These are phyloP conservation scores for Kluyveromyces marxianus DNA, from an alignment of 1,139 yeast species.

Conservation along the genomic window DNA sequence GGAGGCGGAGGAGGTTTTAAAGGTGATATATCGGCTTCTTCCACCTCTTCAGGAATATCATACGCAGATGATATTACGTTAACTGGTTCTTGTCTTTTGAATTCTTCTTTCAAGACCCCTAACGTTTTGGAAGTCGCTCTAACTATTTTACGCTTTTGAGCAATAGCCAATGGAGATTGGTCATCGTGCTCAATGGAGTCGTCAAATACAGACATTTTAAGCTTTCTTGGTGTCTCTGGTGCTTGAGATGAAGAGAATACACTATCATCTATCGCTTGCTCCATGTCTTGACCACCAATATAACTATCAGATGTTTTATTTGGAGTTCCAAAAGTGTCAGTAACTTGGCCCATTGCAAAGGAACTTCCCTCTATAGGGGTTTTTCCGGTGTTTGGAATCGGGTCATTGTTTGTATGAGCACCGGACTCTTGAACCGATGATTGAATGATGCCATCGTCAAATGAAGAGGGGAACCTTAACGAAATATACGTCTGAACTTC, in stretches of 20 bases:
- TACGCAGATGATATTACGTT: background rate
- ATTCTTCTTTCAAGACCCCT: slow-evolving; percentile 12
- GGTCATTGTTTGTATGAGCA: too few species aligned
- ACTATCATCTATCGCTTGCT: background rate
- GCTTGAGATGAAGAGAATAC: background rate
- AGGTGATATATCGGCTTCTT: too few species aligned
- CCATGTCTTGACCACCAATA: background rate
- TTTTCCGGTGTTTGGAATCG: background rate
- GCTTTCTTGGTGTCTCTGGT: slow-evolving; percentile 7
- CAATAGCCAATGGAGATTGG: slow-evolving; percentile 22
- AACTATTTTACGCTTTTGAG: slow-evolving; percentile 19
- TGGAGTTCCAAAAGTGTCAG: slow-evolving; percentile 13
- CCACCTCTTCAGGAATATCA: background rate
- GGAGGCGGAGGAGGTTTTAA: too few species aligned
- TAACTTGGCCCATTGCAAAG: slow-evolving; percentile 4
- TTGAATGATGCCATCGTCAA: slow-evolving; percentile 6
- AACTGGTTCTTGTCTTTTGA: slow-evolving; percentile 5
- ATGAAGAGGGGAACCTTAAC: slow-evolving; percentile 11
- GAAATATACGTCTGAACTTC: slow-evolving; percentile 18
- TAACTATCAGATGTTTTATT: slow-evolving; percentile 10
- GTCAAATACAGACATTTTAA: background rate
- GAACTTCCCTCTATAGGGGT: background rate
- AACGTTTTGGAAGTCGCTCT: slow-evolving; percentile 17
- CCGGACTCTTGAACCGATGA: slow-evolving; percentile 7
- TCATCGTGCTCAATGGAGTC: slow-evolving; percentile 10